phyloP scores from a whole-genome alignment of 208 protist species.

The Crithidia bombi region DNA sequence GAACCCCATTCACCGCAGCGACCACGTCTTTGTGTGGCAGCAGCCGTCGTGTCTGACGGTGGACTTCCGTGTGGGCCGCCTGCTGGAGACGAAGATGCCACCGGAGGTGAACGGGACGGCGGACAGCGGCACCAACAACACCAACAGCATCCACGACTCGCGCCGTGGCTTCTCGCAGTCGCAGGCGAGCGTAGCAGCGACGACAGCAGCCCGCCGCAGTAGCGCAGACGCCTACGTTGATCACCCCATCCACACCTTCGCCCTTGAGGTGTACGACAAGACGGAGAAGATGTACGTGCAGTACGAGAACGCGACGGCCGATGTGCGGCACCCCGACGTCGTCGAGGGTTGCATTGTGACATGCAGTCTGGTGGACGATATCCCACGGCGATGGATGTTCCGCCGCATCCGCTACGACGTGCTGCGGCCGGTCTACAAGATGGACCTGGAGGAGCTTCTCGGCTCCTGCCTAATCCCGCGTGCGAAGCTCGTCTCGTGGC shows the following conservation, averaged over 20 bases:
- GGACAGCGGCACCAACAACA: slow-evolving; percentile 6
- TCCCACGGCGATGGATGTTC: slow-evolving; percentile 55
- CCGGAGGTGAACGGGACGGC: slow-evolving; percentile 5
- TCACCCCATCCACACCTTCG: slow-evolving; percentile 51
- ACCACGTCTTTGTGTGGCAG: slow-evolving; percentile 76
- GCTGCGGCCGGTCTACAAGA: slow-evolving; percentile 73
- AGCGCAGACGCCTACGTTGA: slow-evolving; percentile 28
- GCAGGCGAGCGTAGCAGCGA: slow-evolving; percentile 2
- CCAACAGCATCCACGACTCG: slow-evolving; percentile 16
- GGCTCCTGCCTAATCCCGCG: slow-evolving; percentile 69
- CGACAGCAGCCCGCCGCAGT: slow-evolving; percentile 13
- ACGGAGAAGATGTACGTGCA: slow-evolving; percentile 77
- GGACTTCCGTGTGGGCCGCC: slow-evolving; percentile 76
- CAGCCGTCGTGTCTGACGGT: slow-evolving; percentile 68
- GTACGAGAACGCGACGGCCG: slow-evolving; percentile 70
- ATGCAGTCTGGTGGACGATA: slow-evolving; percentile 65
- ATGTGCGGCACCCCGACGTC: slow-evolving; percentile 70
- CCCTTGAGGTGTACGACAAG: slow-evolving; percentile 87
- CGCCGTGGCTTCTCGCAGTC: not conserved
- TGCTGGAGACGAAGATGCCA: slow-evolving; percentile 26
- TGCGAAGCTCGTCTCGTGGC: slow-evolving; percentile 68
- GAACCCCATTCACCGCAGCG: slow-evolving; percentile 46
- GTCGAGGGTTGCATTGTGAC: slow-evolving; percentile 79
- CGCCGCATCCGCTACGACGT: slow-evolving; percentile 74
- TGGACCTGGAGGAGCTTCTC: slow-evolving; percentile 69